Conservation (phyloP, 768 basidiomycete genomes). For the Pleurotus giganteus region DNA sequence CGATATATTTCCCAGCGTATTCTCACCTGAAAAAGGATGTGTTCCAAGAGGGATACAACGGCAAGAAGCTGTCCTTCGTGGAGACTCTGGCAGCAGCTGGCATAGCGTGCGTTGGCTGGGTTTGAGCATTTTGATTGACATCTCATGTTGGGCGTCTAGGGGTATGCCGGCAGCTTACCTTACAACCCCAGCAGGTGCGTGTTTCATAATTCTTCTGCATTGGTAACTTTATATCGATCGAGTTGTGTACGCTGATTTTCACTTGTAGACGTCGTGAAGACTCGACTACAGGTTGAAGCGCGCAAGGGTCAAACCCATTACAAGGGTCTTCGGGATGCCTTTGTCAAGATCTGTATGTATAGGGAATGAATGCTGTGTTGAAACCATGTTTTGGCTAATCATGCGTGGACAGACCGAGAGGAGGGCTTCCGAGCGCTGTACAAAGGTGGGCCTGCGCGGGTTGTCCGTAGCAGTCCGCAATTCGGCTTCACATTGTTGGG, state of each 20-base stretch:
- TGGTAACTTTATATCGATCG: conserved; percentile 9
- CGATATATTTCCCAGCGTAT: conserved; percentile 88
- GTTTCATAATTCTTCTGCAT: conserved; percentile 6
- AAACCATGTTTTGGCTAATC: not conserved
- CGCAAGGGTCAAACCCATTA: conserved; percentile 89
- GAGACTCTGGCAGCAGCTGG: conserved; percentile 86
- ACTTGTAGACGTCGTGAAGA: conserved; percentile 89
- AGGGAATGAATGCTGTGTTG: conserved; percentile 12
- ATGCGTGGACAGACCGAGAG: conserved; percentile 61
- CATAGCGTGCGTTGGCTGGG: conserved; percentile 59
- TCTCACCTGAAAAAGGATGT: conserved; percentile 89
- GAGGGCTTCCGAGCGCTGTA: conserved; percentile 88
- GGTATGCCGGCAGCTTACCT: conserved; percentile 98
- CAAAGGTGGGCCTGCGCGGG: conserved; percentile 88
- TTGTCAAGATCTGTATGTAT: conserved; percentile 81
- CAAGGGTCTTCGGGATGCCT: conserved; percentile 86
- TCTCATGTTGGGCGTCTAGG: conserved; percentile 40
- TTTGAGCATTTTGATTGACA: conserved; percentile 25
- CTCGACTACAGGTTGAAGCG: conserved; percentile 90
- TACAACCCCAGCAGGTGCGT: conserved; percentile 83
- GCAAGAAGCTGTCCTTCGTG: conserved; percentile 86
- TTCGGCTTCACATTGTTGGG: conserved; percentile 92
- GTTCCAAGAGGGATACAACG: conserved; percentile 94
- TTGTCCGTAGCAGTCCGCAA: conserved; percentile 86
- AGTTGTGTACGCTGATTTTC: not conserved